Conservation (phyloP, 2,329 filamentous ascomycete species). For the Metarhizium anisopliae region DNA sequence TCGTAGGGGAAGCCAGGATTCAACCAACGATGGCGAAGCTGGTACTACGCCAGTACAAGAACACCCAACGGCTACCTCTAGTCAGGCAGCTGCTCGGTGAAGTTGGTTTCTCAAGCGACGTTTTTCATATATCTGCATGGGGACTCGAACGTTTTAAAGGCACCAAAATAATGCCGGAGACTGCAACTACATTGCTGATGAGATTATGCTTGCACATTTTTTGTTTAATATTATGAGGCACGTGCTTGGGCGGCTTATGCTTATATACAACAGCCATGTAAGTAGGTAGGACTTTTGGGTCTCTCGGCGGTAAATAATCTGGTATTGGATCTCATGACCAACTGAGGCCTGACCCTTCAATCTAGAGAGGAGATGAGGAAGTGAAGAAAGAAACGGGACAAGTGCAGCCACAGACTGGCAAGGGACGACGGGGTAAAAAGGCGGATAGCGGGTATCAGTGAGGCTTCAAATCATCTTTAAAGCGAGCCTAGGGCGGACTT, state of each 20-base stretch:
- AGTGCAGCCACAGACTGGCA: not conserved
- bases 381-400: not conserved
- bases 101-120: not conserved
- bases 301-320: not conserved
- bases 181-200: not conserved
- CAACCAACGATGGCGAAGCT: slow-evolving; percentile 29
- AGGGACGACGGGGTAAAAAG: not conserved
- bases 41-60: slow-evolving; percentile 28
- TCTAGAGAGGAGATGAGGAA: not conserved
- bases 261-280: not conserved
- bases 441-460: not conserved
- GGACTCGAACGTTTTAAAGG: not conserved
- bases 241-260: not conserved
- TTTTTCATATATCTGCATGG: not conserved
- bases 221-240: not conserved
- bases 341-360: not conserved
- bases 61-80: slow-evolving; percentile 13
- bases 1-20: slow-evolving; percentile 41
- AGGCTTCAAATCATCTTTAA: not conserved
- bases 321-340: not conserved
- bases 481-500: not conserved
- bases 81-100: slow-evolving; percentile 7
- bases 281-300: not conserved
- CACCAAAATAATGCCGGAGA: not conserved
- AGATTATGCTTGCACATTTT: not conserved